Evolutionary conservation across 805 yeast genomes (phyloP).

Genomic region (Diddensiella santjacobensis): DNA sequence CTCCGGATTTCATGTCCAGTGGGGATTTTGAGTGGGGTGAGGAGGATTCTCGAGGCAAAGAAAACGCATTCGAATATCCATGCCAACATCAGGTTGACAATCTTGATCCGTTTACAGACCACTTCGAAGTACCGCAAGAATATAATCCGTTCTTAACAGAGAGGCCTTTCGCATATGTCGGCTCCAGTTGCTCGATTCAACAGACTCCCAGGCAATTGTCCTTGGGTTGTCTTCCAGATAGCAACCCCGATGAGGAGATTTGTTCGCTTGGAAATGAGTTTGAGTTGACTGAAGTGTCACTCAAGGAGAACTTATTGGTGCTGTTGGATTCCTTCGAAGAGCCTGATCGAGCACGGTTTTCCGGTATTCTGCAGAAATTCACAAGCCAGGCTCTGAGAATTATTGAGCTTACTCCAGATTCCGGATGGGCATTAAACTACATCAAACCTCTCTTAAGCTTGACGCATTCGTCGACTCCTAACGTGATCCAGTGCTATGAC

Average conservation of each 20-base stretch:
- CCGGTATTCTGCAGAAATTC: background rate
- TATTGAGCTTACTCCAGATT: slow-evolving; percentile 6
- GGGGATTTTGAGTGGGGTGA: background rate
- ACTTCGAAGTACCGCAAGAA: background rate
- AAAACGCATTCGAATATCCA: background rate
- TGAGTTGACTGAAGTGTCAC: background rate
- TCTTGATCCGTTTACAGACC: background rate
- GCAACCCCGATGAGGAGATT: background rate
- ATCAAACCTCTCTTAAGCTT: slow-evolving; percentile 10
- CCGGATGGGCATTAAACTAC: slow-evolving; percentile 13
- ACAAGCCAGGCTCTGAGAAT: background rate
- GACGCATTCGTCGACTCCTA: slow-evolving; percentile 8
- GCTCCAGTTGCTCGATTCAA: background rate
- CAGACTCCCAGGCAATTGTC: background rate
- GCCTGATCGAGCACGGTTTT: background rate
- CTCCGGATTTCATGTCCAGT: background rate
- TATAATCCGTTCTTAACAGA: background rate
- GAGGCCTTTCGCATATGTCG: background rate
- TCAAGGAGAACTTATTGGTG: background rate
- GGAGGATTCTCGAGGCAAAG: background rate
- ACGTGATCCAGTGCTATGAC: slow-evolving; percentile 14
- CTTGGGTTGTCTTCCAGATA: background rate
- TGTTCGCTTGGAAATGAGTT: background rate
- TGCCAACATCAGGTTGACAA: background rate
- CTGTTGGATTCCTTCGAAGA: background rate